These are phyloP conservation scores for Avena insularis DNA, from an alignment of 176 grass and related monocot genomes.

Conservation along the genomic window DNA sequence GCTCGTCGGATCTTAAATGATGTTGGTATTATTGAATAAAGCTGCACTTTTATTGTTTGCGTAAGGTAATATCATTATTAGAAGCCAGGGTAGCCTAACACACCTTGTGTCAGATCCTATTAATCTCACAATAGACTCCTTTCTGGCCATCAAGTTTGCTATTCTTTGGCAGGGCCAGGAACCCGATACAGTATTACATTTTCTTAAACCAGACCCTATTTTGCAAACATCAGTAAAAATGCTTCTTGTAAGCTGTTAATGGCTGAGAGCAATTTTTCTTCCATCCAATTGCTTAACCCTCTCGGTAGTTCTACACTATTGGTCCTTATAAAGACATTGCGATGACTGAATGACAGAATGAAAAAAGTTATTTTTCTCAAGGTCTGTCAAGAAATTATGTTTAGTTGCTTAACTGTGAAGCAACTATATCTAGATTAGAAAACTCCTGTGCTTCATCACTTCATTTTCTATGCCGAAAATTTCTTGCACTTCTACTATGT, in stretches of 20 bases:
- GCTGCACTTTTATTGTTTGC: not conserved
- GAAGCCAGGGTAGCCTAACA: not conserved
- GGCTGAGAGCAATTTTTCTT: not conserved
- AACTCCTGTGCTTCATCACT: not conserved
- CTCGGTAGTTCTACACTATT: conserved; percentile 5
- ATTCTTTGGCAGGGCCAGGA: conserved; percentile 14
- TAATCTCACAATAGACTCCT: not conserved
- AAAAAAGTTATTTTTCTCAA: conserved; percentile 11
- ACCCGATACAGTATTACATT: not conserved
- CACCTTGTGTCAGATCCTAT: not conserved
- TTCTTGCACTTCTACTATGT: not conserved
- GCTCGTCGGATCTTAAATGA: not conserved
- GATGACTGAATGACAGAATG: conserved; percentile 4
- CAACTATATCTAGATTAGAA: not conserved
- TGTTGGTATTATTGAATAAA: not conserved
- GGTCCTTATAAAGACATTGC: not conserved
- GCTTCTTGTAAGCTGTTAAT: conserved; percentile 16
- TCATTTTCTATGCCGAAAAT: conserved; percentile 36
- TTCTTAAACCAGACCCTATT: not conserved
- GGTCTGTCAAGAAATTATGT: not conserved
- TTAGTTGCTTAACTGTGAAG: conserved; percentile 22
- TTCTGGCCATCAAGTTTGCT: not conserved
- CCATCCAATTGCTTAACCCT: not conserved
- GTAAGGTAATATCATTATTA: not conserved
- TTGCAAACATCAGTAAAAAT: conserved; percentile 9